Evolutionary conservation across 371 early-diverging fungal species (phyloP), one percentile per base, ranked within the genome.

Genomic region (Capniomyces stellatus): DNA sequence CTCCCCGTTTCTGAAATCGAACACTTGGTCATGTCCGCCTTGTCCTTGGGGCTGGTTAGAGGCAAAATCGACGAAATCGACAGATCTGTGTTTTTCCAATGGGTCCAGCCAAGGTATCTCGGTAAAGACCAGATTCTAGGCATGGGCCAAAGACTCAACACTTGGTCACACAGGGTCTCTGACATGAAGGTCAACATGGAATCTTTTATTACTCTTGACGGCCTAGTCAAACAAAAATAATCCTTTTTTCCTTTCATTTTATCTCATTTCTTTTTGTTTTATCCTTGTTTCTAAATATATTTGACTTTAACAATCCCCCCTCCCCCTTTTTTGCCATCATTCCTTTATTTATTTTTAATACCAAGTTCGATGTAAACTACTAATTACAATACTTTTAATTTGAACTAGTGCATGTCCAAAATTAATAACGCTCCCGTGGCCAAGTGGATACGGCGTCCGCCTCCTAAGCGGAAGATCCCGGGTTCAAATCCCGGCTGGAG

Each of bases 21-120:
- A 70, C 91, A 91, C 63, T 66, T 98, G 54, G 81, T 95, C 13
- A 98, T 98, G 98, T 89, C 89, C 72, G 95, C 92, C 1, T 67
- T 98, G 57, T 81, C 86, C 31, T 74, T 98, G 54, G 87, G 85
- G 0, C 66, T 98, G 54, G 84, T 98, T 58, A 79, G 81, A 52
- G 98, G 98, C 2, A 79, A 82, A 27, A 93, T 98, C 66, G 94
- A 98, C 61, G 91, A 98, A 69, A 89, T 96, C 18, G 90, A 85
- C 46, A 71, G 79, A 56, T 71, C 79, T 2, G 89, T 96, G 3
- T 70, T 72, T 29, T 78, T 96, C 42, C 76, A 87, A 43, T 96
- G 96, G 96, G 96, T 98, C 15, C 92, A 93, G 69, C 93, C 96
- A 13, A 86, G 98, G 56, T 92, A 92, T 2, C 69, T 98, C 57